These are phyloP conservation scores for Rhododendron mucronatum DNA, from an alignment of 148 eudicot genomes.

Conservation along the genomic window DNA sequence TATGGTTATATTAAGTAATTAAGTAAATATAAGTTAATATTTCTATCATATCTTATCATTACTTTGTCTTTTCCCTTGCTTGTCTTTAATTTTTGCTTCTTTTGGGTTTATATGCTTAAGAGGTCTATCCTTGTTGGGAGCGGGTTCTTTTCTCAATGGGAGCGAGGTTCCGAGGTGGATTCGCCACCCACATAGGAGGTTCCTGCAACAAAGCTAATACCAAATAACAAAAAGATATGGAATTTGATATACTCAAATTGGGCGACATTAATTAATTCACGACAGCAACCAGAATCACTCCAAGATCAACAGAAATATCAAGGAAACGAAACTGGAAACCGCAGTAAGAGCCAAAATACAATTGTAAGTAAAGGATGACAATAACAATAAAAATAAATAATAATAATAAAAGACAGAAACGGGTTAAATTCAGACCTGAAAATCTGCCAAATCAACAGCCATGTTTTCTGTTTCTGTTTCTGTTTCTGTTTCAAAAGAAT, in stretches of 20 bases:
- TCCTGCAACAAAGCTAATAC: not conserved
- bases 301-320: not conserved
- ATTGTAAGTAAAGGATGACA: not conserved
- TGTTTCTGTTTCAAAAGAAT: conserved; percentile 34
- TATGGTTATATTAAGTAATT: too few species aligned
- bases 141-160: too few species aligned
- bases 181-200: too few species aligned
- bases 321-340: not conserved
- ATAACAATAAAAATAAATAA: not conserved
- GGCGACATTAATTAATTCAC: not conserved
- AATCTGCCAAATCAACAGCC: conserved; percentile 27
- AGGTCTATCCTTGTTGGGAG: too few species aligned
- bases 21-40: too few species aligned
- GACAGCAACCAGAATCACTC: not conserved
- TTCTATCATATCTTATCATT: too few species aligned
- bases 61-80: too few species aligned
- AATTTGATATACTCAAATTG: conserved; percentile 5
- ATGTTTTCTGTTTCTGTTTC: conserved; percentile 35
- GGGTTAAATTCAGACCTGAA: conserved; percentile 33
- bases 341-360: not conserved
- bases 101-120: too few species aligned
- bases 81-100: too few species aligned
- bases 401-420: not conserved
- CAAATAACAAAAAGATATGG: not conserved
- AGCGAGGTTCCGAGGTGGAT: too few species aligned